Evolutionary conservation across 371 early-diverging fungal species (phyloP).

Genomic region (Coemansia sp.): DNA sequence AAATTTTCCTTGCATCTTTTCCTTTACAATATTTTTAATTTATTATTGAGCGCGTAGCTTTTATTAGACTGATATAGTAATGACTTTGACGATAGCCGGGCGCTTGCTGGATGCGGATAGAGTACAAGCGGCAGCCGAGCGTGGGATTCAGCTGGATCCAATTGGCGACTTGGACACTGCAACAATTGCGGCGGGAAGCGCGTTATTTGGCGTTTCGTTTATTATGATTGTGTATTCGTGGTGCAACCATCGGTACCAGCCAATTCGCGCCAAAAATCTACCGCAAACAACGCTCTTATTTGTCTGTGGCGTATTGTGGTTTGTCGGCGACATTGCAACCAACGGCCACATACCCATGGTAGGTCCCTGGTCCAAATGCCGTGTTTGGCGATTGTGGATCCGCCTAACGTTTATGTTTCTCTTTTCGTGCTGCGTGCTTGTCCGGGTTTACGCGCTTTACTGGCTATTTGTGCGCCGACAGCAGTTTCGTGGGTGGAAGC

Average conservation of each 20-base stretch:
- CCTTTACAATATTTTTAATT: background rate
- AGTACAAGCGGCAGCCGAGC: background rate
- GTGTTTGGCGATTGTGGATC: conserved; percentile 43
- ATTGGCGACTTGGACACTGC: conserved; percentile 14
- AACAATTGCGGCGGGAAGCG: conserved; percentile 13
- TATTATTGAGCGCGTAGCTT: background rate
- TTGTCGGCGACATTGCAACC: conserved; percentile 26
- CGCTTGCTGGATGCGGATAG: background rate
- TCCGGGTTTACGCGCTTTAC: conserved; percentile 38
- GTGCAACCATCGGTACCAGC: conserved; percentile 30
- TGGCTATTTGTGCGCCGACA: conserved; percentile 34
- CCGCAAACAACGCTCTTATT: conserved; percentile 23
- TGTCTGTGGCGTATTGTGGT: conserved; percentile 37
- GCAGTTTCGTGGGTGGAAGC: conserved; percentile 25
- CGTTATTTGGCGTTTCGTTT: conserved; percentile 21
- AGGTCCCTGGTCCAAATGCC: conserved; percentile 27
- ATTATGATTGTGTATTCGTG: conserved; percentile 22
- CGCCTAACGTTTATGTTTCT: conserved; percentile 25
- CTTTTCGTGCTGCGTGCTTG: conserved; percentile 23
- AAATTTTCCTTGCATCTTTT: background rate
- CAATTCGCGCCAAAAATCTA: conserved; percentile 42
- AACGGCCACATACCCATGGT: conserved; percentile 28
- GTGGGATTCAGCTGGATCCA: conserved; percentile 13
- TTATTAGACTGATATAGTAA: background rate
- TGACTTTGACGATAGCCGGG: background rate